Percentiles rank a stretch among this genome's conserved stretches.
Conservation (phyloP, 1,284 basidiomycete species). For the Sanguinoderma infundibulare region DNA sequence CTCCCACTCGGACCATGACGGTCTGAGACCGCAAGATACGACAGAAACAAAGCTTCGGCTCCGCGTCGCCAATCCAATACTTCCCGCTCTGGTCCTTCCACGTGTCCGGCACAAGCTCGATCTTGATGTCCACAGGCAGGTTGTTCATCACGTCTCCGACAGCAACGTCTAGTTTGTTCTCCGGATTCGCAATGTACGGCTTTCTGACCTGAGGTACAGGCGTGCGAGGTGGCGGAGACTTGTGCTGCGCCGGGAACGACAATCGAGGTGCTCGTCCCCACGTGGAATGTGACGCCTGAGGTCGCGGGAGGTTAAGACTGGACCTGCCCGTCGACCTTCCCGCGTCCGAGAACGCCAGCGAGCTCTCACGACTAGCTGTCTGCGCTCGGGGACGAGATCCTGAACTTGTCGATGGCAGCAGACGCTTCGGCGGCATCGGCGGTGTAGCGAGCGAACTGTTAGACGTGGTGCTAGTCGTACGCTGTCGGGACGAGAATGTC, state of each 20-base stretch:
- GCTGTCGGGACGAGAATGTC: slow-evolving; percentile 81
- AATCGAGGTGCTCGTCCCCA: slow-evolving; percentile 73
- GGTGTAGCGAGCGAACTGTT: slow-evolving; percentile 38
- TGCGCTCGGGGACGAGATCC: slow-evolving; percentile 44
- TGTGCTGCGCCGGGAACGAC: slow-evolving; percentile 50
- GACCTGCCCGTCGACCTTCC: slow-evolving; percentile 35
- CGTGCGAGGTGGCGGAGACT: slow-evolving; percentile 49
- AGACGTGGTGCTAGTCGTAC: slow-evolving; percentile 67
- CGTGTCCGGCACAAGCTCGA: slow-evolving; percentile 80
- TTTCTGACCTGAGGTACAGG: slow-evolving; percentile 50
- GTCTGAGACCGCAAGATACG: slow-evolving; percentile 90
- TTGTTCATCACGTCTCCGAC: slow-evolving; percentile 91
- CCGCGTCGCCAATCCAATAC: slow-evolving; percentile 93
- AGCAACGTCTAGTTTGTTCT: slow-evolving; percentile 90
- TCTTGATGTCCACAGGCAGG: slow-evolving; percentile 83
- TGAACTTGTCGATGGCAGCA: slow-evolving; percentile 20
- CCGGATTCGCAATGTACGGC: slow-evolving; percentile 83
- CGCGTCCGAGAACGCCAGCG: slow-evolving; percentile 63
- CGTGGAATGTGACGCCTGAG: slow-evolving; percentile 50
- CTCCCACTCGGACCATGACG: slow-evolving; percentile 94
- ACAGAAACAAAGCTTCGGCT: slow-evolving; percentile 89
- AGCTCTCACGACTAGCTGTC: slow-evolving; percentile 48
- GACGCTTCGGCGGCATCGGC: slow-evolving; percentile 29
- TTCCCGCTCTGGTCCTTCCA: slow-evolving; percentile 93
- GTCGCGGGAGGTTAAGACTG: slow-evolving; percentile 36